Base-by-base conservation (phyloP, 192 early-diverging fungal species). In the Piromyces finnis region DNA sequence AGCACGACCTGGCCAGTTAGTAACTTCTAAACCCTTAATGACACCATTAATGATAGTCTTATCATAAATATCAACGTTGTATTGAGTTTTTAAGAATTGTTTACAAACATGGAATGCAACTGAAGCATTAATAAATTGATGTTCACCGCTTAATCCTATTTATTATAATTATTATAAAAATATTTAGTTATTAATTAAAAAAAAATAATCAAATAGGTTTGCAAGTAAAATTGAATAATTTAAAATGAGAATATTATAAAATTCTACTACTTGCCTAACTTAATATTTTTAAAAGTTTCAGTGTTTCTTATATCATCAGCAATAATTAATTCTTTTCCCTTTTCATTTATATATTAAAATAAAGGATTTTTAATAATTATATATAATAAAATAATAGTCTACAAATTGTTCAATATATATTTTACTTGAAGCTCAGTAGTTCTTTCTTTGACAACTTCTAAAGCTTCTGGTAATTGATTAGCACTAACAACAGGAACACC, bases 1-100 rank as follows among this genome's bases (percentile, higher is more conserved):
- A 18, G 92, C 91, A 79, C 97, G 92, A 13, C 97, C 97, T 16
- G 97, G 95, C 95, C 96, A 99, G 5, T 81, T 82, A 0, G 94
- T 92, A 36, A 30, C 32, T 18, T 81, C 78, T 18, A 99, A 84
- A 0, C 96, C 96, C 6, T 85, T 80, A n/a, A 78, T n/a, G 78
- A 96, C 88, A 26, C 29, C 39, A 39, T 81, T 28, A 16, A 84
- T 22, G 7, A 68, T 77, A 2, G 17, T 13, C 17, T 68, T 36
- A 7, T 77, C 51, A 22, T 82, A 51, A 78, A 82, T 81, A 28
- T 81, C 79, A 68, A 87, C 78, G 17, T 86, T 0, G 32, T 77
- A 18, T 30, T 41, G 80, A 36, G 81, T 82, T 17, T 83, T 81
- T 12, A 92, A 81, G 94, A 94, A 98, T 9, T 85, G 88, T 41